Evolutionary conservation across 2,329 filamentous ascomycete genomes (phyloP), one percentile per base, ranked within the genome.

Genomic region (Talaromyces sp.): DNA sequence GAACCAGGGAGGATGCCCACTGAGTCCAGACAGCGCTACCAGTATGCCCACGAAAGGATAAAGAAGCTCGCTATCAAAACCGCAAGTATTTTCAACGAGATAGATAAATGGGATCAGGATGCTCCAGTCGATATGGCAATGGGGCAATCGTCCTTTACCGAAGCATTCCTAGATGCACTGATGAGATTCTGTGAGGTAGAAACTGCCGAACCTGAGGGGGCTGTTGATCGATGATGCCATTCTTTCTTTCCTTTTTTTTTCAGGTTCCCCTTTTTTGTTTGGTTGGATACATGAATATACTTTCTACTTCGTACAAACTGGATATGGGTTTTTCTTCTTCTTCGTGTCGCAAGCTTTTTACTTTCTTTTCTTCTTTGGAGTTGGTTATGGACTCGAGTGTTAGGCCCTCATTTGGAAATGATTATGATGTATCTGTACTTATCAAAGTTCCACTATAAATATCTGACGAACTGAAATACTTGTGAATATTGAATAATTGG

Each of bases 41-140:
- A 91, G 71, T 85, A 92, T 55, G 88, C 89, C 0, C 93, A 98
- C 70, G 92, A 96, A 63, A 89, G 90, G 74, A 83, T 98, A 50
- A 85, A 89, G 66, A 87, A 88, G 70, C 81, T 96, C 31, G 91
- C 96, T 12, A 88, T 88, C 66, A 96, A 96, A 73, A 83, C 96
- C 33, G 89, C 89, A 2, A 87, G 90, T 63, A 83, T 94, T 28
- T 96, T 96, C 76, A 89, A 89, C 71, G 92, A 96, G 73, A 92
- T 99, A 70, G 94, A 99, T 75, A 85, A 89, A 65, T 90, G 88
- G 76, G 95, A 99, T 76, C 89, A 89, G 73, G 85, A 88, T 51
- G 90, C 92, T 68, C 91, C 92, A 5, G 92, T 98, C 10, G 92
- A 92, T 0, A 97, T 98, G 94, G 94, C 92, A 0, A 88, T 91